A percentile compares a stretch with the other conserved stretches of the same genome.
Evolutionary conservation across 148 eudicot genomes (phyloP).

Genomic region (Salicornia ramosissima): DNA sequence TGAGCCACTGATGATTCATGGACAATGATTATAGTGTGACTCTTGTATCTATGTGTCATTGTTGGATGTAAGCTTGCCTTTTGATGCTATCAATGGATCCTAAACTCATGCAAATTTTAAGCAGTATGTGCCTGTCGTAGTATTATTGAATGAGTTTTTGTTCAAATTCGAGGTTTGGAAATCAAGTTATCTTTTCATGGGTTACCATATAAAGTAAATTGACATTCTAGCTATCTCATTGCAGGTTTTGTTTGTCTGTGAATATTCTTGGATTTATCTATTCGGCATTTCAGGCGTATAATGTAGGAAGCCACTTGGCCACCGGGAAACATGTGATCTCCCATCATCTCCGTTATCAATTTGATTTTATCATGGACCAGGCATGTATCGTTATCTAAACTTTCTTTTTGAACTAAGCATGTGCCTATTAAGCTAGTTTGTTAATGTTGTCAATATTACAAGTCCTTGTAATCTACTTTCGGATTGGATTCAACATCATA

Average conservation of each 20-base stretch:
- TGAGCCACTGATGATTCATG: background rate
- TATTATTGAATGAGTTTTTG: background rate
- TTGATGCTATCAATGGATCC: background rate
- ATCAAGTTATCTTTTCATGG: background rate
- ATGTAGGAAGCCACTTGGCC: constrained; percentile 40
- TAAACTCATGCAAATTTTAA: background rate
- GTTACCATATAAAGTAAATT: too few species aligned
- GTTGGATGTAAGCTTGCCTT: background rate
- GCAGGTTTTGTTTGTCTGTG: constrained; percentile 75
- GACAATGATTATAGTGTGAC: background rate
- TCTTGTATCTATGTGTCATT: background rate
- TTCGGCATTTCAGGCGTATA: constrained; percentile 64
- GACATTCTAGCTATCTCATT: constrained; percentile 10
- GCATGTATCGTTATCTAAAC: constrained; percentile 33
- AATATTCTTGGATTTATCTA: constrained; percentile 68
- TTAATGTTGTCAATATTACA: background rate
- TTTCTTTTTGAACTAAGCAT: background rate
- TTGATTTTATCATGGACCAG: constrained; percentile 84
- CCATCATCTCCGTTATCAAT: constrained; percentile 54
- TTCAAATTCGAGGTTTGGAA: background rate
- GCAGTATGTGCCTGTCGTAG: background rate
- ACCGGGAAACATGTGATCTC: constrained; percentile 52
- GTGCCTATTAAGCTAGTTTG: background rate
- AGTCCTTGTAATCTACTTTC: background rate
- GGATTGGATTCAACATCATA: background rate